Percentiles rank a stretch among this genome's conserved stretches.
phyloP scores from a whole-genome alignment of 2,329 filamentous ascomycete species.

The Apiospora kogelbergensis region DNA sequence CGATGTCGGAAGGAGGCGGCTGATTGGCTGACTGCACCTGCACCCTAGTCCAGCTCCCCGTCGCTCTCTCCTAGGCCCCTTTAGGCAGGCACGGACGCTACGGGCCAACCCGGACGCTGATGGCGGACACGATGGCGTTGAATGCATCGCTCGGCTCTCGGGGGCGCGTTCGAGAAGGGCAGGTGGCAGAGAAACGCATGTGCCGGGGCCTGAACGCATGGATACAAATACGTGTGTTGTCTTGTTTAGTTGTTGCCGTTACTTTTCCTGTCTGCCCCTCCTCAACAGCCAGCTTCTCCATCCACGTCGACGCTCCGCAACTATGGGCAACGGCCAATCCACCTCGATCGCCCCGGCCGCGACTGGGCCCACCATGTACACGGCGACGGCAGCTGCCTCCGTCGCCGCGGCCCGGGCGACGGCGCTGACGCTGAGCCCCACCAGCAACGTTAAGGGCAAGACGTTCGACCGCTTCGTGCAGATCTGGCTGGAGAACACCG shows the following conservation, averaged over 20 bases:
- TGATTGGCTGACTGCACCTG: neutral
- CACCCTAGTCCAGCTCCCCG: neutral
- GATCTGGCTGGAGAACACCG: constrained; percentile 64
- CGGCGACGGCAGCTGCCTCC: constrained; percentile 13
- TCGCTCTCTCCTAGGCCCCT: neutral
- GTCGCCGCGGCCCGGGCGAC: constrained; percentile 34
- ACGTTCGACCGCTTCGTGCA: constrained; percentile 60
- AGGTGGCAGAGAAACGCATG: neutral
- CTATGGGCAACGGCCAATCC: constrained; percentile 13
- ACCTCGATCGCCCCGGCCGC: constrained; percentile 5
- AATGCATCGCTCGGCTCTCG: neutral
- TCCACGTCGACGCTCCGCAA: no score
- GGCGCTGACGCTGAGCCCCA: constrained; percentile 42
- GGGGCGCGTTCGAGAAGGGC: neutral
- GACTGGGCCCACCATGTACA: constrained; percentile 23
- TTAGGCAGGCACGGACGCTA: neutral
- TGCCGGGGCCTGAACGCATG: no score
- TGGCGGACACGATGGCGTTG: neutral
- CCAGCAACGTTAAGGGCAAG: constrained; percentile 50
- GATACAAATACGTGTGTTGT: no score
- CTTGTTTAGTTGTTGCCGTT: neutral
- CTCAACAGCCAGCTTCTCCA: no score
- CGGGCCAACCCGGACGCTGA: neutral
- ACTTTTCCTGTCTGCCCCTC: neutral
- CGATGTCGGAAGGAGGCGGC: neutral